These are phyloP conservation scores for Glycine tomentella DNA, from an alignment of 306 rosid species.

Conservation along the genomic window DNA sequence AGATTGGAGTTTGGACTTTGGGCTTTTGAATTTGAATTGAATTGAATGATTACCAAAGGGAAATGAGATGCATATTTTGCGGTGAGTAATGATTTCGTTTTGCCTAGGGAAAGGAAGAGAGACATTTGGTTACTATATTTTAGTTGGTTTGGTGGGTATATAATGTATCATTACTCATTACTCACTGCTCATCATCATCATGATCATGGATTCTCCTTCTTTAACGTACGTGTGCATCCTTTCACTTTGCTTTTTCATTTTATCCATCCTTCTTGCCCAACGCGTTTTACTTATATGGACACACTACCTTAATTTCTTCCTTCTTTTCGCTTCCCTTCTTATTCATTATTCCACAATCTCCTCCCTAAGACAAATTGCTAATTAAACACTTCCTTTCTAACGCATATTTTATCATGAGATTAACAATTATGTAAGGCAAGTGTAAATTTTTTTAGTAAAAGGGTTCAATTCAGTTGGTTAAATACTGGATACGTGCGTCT, in stretches of 20 bases:
- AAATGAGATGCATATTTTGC: constrained; percentile 47
- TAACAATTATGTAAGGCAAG: no score
- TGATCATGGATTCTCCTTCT: constrained; percentile 53
- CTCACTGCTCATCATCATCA: constrained; percentile 31
- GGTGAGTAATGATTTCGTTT: constrained; percentile 71
- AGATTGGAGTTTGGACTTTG: no score
- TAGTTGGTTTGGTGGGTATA: constrained; percentile 32
- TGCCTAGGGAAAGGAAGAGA: constrained; percentile 45
- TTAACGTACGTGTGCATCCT: constrained; percentile 61
- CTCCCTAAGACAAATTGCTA: no score
- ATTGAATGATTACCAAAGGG: constrained; percentile 58
- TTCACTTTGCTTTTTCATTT: constrained; percentile 20
- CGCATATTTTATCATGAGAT: no score
- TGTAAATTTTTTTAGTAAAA: no score
- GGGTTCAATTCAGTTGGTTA: no score
- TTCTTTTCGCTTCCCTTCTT: neutral
- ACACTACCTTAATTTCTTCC: neutral
- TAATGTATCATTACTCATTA: constrained; percentile 37
- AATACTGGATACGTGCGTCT: no score
- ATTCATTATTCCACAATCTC: constrained; percentile 3
- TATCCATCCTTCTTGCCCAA: neutral
- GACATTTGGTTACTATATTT: constrained; percentile 16
- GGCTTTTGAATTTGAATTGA: neutral
- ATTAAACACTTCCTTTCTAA: no score
- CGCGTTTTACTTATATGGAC: no score